A percentile compares a stretch with the other conserved stretches of the same genome.
Evolutionary conservation across 352 stramenopile species (phyloP).

Genomic region (Phytophthora pseudosyringae): DNA sequence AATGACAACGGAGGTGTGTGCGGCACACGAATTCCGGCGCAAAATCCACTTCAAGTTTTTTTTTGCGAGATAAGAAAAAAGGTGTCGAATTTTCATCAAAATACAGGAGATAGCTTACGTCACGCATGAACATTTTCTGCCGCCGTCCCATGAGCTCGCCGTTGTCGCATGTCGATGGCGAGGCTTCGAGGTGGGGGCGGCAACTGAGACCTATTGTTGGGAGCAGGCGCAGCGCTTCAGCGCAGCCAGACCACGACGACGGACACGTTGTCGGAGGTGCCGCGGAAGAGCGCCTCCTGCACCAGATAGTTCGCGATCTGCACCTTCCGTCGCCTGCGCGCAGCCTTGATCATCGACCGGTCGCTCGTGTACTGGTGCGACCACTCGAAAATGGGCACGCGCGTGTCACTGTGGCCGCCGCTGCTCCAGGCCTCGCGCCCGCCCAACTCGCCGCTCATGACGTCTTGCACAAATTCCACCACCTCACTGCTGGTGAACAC

Average conservation of each 20-base stretch:
- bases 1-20: slow-evolving; percentile 10
- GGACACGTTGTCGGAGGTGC: slow-evolving; percentile 92
- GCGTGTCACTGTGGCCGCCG: slow-evolving; percentile 80
- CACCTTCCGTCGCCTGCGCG: slow-evolving; percentile 83
- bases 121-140: slow-evolving; percentile 29
- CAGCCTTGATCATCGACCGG: slow-evolving; percentile 90
- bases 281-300: slow-evolving; percentile 90
- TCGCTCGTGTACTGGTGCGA: slow-evolving; percentile 91
- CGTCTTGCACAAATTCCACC: slow-evolving; percentile 91
- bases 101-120: slow-evolving; percentile 29
- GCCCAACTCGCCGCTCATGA: slow-evolving; percentile 85
- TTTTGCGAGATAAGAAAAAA: not conserved
- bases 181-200: not conserved
- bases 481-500: slow-evolving; percentile 93
- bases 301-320: slow-evolving; percentile 94
- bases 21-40: slow-evolving; percentile 6
- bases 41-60: slow-evolving; percentile 31
- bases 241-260: slow-evolving; percentile 92
- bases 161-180: not conserved
- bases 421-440: slow-evolving; percentile 84
- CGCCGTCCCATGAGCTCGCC: slow-evolving; percentile 1
- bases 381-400: slow-evolving; percentile 90
- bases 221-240: slow-evolving; percentile 20
- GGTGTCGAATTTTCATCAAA: slow-evolving; percentile 13
- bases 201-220: slow-evolving; percentile 2